phyloP scores from a whole-genome alignment of 345 rosid genomes.

The Streptanthus diversifolius region DNA sequence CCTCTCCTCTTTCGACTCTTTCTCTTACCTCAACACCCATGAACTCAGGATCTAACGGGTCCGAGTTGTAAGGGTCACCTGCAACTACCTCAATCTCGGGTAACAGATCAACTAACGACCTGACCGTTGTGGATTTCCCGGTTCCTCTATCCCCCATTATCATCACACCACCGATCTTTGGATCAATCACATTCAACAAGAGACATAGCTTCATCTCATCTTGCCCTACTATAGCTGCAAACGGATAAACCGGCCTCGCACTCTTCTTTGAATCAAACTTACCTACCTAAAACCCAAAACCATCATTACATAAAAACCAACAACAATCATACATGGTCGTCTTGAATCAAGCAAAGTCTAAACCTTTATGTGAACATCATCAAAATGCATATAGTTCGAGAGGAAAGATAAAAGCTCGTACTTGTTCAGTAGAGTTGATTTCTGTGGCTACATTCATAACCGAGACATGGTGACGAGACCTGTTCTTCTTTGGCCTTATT shows the following conservation, averaged over 20 bases:
- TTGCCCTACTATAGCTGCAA: conserved; percentile 96
- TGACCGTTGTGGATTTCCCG: conserved; percentile 86
- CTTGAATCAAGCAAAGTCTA: conserved; percentile 9
- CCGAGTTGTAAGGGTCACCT: conserved; percentile 92
- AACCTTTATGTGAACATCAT: neutral
- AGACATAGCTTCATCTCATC: conserved; percentile 99
- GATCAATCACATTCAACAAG: conserved; percentile 85
- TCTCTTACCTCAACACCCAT: conserved; percentile 93
- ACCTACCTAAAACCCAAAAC: conserved; percentile 43
- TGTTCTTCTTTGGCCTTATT: conserved; percentile 49
- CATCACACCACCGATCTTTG: conserved; percentile 97
- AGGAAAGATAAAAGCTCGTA: conserved; percentile 5
- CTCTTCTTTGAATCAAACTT: conserved; percentile 60
- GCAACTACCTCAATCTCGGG: conserved; percentile 81
- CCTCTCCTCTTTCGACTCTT: conserved; percentile 50
- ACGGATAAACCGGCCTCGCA: conserved; percentile 93
- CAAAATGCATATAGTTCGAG: neutral
- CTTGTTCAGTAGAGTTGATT: conserved; percentile 67
- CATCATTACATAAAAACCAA: neutral
- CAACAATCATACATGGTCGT: neutral
- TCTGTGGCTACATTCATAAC: conserved; percentile 77
- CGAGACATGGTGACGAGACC: conserved; percentile 48
- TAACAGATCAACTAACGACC: conserved; percentile 85
- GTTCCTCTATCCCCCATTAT: conserved; percentile 98
- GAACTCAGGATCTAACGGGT: conserved; percentile 83